Conservation (phyloP, 441 rosid species). For the Omphalea diandra region DNA sequence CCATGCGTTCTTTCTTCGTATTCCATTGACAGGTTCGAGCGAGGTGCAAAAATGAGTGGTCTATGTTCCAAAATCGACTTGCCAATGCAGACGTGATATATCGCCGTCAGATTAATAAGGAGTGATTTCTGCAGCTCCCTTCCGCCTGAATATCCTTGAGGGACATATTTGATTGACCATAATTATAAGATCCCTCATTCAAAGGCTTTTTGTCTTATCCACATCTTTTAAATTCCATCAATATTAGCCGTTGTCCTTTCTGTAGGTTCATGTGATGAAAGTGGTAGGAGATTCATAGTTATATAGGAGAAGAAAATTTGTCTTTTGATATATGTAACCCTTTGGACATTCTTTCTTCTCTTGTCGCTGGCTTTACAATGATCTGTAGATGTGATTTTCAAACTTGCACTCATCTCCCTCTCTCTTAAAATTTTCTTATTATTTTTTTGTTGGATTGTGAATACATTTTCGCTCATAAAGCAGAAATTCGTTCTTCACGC, state of each 20-base stretch:
- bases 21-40: conserved; percentile 58
- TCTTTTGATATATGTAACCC: background rate
- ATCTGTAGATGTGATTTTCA: too few species aligned
- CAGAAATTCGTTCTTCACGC: too few species aligned
- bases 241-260: background rate
- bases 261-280: background rate
- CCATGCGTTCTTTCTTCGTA: background rate
- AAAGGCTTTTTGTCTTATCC: background rate
- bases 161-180: background rate
- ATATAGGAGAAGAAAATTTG: background rate
- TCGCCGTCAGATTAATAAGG: conserved; percentile 32
- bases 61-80: conserved; percentile 66
- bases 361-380: background rate
- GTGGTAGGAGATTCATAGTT: background rate
- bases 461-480: too few species aligned
- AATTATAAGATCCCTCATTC: background rate
- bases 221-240: background rate
- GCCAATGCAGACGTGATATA: conserved; percentile 60
- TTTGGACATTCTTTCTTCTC: background rate
- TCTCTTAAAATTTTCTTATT: too few species aligned
- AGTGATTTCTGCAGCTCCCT: conserved; percentile 19
- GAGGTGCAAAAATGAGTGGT: conserved; percentile 84
- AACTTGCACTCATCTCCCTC: too few species aligned
- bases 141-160: background rate
- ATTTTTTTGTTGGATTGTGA: too few species aligned